A percentile compares a stretch with the other conserved stretches of the same genome.
These are phyloP conservation scores for Magnaporthiopsis incrustans DNA, from an alignment of 2,329 filamentous ascomycete genomes.

Conservation along the genomic window DNA sequence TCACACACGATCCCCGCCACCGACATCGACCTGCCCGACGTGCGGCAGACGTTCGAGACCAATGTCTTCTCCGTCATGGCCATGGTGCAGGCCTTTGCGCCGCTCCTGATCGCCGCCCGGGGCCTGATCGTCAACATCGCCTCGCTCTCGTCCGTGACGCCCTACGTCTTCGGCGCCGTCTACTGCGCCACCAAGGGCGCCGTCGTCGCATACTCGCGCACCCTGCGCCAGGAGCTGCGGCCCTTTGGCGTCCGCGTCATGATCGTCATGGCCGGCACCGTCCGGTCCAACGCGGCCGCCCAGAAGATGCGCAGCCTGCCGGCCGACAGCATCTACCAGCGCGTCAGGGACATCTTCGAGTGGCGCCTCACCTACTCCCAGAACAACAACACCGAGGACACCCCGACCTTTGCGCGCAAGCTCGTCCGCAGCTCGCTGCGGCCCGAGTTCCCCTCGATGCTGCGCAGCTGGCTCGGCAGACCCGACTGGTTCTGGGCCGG, in stretches of 20 bases:
- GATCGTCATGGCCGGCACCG: slow-evolving; percentile 43
- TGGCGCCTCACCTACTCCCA: slow-evolving; percentile 40
- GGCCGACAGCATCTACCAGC: slow-evolving; percentile 36
- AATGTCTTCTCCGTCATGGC: slow-evolving; percentile 52
- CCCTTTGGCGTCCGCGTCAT: slow-evolving; percentile 50
- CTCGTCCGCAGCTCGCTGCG: slow-evolving; percentile 34
- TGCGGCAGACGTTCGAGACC: slow-evolving; percentile 45
- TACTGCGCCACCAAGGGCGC: slow-evolving; percentile 51
- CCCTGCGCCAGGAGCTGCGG: slow-evolving; percentile 43
- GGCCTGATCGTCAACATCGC: slow-evolving; percentile 50
- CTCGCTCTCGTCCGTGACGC: slow-evolving; percentile 39
- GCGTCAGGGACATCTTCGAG: slow-evolving; percentile 37
- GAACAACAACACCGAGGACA: slow-evolving; percentile 35
- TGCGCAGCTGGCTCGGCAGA: slow-evolving; percentile 29
- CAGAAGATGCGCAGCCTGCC: slow-evolving; percentile 34
- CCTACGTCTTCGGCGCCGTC: slow-evolving; percentile 44
- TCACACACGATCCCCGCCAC: slow-evolving; percentile 43
- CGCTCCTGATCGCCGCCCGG: slow-evolving; percentile 38
- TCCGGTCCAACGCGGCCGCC: slow-evolving; percentile 40
- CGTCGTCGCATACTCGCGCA: slow-evolving; percentile 43
- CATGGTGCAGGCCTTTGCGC: slow-evolving; percentile 42
- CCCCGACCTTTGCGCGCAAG: slow-evolving; percentile 32
- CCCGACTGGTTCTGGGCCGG: slow-evolving; percentile 36
- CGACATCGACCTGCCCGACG: slow-evolving; percentile 43
- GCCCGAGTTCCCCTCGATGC: slow-evolving; percentile 20